Evolutionary conservation across 2,329 filamentous ascomycete genomes (phyloP), one percentile per base, ranked within the genome.

Genomic region (Neofusicoccum sp.): DNA sequence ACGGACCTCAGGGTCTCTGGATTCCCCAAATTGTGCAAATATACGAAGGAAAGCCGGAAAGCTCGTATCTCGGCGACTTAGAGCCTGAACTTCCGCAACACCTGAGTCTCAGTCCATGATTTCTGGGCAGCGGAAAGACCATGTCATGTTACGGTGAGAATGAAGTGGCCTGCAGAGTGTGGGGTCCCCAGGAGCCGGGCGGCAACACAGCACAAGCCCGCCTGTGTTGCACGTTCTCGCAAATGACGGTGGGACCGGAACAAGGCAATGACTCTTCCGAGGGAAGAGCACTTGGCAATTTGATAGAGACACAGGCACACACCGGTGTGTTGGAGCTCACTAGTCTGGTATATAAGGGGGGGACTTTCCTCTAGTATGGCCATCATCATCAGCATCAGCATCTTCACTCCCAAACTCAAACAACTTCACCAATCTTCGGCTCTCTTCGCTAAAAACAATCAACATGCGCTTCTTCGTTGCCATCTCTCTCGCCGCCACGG

Each of bases 381-480:
- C 4, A 49, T 49, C 47, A 33, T 49, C 47, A 49, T 49, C 47
- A 39, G 6, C 37, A 49, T 33, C 43, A 34, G 29, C 47, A 49
- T 34, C 47, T 34, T 49, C 47, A 49, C 47, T 49, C 11, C 47
- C 34, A 3, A 34, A n/a, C 11, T n/a, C 28, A 33, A 8, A 33
- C 22, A 31, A 6, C 47, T 14, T 33, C 8, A 33, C 47, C 33
- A 6, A 22, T 22, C 22, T 22, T 22, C 22, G 22, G 22, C 29
- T 6, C 16, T 34, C 47, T 49, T 34, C 47, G 29, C 44, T 8
- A 49, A 33, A 9, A 49, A 14, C 47, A 6, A 49, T 16, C 47
- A 34, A 49, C 14, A 49, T 49, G 47, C 47, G 47, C 11, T 49
- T 49, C 47, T 49, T 49, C 47, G 47, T 34, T 28, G 47, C 47